Evolutionary conservation across 1,284 basidiomycete genomes (phyloP).

Genomic region (Trichosporon faecale): DNA sequence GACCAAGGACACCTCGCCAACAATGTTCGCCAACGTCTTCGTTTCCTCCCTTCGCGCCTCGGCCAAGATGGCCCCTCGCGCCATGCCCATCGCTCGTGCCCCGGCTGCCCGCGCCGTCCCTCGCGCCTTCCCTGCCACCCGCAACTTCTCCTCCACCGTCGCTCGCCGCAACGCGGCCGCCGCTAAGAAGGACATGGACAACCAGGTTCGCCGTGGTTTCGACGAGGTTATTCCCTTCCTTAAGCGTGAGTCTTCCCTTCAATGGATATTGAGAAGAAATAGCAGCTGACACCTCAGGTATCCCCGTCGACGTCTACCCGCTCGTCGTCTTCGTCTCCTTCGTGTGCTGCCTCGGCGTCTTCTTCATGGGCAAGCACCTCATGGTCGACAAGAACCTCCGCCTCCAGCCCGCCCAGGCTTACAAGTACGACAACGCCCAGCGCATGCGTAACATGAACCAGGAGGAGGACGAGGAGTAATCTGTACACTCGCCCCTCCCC

Average conservation of each 20-base stretch:
- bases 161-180: constrained; percentile 6
- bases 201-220: constrained; percentile 16
- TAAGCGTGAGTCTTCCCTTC: constrained; percentile 9
- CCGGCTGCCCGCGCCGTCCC: not conserved
- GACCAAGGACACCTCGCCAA: not conserved
- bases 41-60: constrained; percentile 10
- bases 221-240: constrained; percentile 18
- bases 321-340: constrained; percentile 15
- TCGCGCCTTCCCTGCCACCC: not conserved
- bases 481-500: not conserved
- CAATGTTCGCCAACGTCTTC: constrained; percentile 15
- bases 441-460: not conserved
- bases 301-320: constrained; percentile 18
- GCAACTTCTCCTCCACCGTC: not conserved
- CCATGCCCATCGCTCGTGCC: not conserved
- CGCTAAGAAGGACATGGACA: constrained; percentile 4
- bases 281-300: no score
- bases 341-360: constrained; percentile 12
- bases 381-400: constrained; percentile 13
- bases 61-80: not conserved
- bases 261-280: not conserved
- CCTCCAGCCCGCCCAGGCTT: constrained; percentile 7
- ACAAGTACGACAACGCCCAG: constrained; percentile 6
- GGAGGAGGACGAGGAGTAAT: not conserved
- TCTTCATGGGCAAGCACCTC: constrained; percentile 13